Evolutionary conservation across 2,329 filamentous ascomycete species (phyloP).

Genomic region (Bimuria novae-zelandiae): DNA sequence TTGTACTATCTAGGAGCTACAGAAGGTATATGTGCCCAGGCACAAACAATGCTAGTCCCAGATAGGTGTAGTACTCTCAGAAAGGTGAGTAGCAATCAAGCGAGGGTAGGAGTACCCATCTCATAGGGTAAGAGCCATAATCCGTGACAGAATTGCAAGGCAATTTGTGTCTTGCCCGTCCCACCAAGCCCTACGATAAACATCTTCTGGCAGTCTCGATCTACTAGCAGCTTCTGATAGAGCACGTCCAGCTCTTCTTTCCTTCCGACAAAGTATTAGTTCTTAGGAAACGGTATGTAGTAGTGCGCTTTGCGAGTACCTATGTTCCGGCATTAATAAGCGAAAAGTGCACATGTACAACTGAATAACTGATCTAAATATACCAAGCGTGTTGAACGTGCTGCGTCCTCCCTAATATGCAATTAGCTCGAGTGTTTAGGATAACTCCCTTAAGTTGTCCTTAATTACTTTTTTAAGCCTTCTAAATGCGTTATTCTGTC

Average conservation of each 20-base stretch:
- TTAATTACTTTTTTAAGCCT: slow-evolving; percentile 4
- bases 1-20: no score
- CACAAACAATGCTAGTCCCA: no score
- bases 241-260: slow-evolving; percentile 28
- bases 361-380: neutral
- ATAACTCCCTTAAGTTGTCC: slow-evolving; percentile 1
- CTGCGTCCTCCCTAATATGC: neutral
- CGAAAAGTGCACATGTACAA: neutral
- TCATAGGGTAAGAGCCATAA: no score
- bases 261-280: slow-evolving; percentile 33
- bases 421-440: neutral
- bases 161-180: slow-evolving; percentile 39
- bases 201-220: slow-evolving; percentile 27
- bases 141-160: slow-evolving; percentile 36
- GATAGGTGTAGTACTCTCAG: no score
- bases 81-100: no score
- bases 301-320: slow-evolving; percentile 5
- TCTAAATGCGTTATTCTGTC: slow-evolving; percentile 8
- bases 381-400: neutral
- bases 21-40: no score
- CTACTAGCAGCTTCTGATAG: slow-evolving; percentile 27
- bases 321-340: neutral
- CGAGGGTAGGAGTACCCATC: no score
- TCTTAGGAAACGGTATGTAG: slow-evolving; percentile 30
- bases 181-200: slow-evolving; percentile 37